Evolutionary conservation across 1,284 basidiomycete genomes (phyloP).

Genomic region (Singerocomus inundabilis): DNA sequence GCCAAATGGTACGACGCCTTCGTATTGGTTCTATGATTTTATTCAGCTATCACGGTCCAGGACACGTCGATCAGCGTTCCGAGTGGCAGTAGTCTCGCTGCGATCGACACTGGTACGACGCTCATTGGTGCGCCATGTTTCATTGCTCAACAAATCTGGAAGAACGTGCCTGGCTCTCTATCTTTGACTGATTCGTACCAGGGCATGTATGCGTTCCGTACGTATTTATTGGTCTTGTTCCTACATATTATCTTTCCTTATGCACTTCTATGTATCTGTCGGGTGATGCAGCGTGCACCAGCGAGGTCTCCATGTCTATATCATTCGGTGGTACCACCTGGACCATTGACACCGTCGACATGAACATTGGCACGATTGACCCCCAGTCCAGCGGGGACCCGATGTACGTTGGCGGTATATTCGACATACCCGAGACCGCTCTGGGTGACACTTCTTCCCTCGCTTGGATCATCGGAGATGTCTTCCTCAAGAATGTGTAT

Average conservation of each 20-base stretch:
- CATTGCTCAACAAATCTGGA: constrained; percentile 55
- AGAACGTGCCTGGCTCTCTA: constrained; percentile 47
- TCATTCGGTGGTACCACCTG: constrained; percentile 75
- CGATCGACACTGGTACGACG: constrained; percentile 74
- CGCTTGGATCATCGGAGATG: constrained; percentile 61
- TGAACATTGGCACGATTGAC: constrained; percentile 66
- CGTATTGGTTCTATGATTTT: constrained; percentile 39
- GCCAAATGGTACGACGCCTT: constrained; percentile 23
- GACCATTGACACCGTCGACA: constrained; percentile 64
- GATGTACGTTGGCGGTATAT: constrained; percentile 60
- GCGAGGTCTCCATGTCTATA: constrained; percentile 48
- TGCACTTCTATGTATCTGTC: background rate
- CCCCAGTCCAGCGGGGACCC: constrained; percentile 10
- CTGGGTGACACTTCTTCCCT: constrained; percentile 6
- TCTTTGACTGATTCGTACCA: constrained; percentile 36
- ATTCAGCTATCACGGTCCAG: constrained; percentile 53
- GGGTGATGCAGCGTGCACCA: constrained; percentile 51
- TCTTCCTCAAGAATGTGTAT: constrained; percentile 62
- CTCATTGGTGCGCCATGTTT: constrained; percentile 61
- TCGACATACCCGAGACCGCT: constrained; percentile 41
- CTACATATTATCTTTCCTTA: background rate
- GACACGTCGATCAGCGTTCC: constrained; percentile 46
- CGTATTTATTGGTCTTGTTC: constrained; percentile 20
- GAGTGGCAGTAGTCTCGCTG: constrained; percentile 42
- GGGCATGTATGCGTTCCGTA: constrained; percentile 67